Base-by-base conservation (phyloP, 306 rosid genomes). In the Dryas drummondii region DNA sequence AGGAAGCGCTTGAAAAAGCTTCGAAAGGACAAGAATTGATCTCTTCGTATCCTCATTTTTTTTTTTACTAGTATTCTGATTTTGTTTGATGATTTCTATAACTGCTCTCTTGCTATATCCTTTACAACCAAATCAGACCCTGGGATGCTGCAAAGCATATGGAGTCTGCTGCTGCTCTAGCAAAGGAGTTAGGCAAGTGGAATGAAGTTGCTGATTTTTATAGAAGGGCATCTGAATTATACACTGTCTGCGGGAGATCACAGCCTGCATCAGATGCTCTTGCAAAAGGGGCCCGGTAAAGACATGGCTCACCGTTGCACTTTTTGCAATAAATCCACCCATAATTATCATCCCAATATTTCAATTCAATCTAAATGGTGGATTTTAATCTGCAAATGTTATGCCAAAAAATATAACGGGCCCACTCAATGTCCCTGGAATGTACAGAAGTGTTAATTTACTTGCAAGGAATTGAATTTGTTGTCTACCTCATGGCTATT, bases 121-220 rank as follows among this genome's bases (percentile, higher is more conserved):
- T 90, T 86, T 70, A 88, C 86, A 44, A 77, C 80, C 73, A 22
- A 73, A 76, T 74, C 68, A 94, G 98, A 85, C 97, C 96, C 61
- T 92, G 98, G 98, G 97, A 94, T 75, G 97, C 98, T 17, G 97
- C 98, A 72, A 92, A 88, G 84, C 97, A 88, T 81, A 91, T 94
- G 97, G 98, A 94, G 83, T 91, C 98, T 77, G 97, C 98, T 2
- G 97, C 88, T 68, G 91, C 86, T 80, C 82, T 88, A 58, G 98
- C 97, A 22, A 94, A 94, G 87, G 98, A 94, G 51, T 79, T 94
- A 54, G 80, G 93, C 10, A 76, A 90, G 49, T 90, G 90, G 93
- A 88, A 26, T 71, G 98, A 94, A 87, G 97, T 85, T 64, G 86
- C 68, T 50, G 98, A 94, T 65, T 94, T 94, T 76, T 94, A 86